Evolutionary conservation across 23 red algal species (phyloP), one percentile per base, ranked within the genome.

Genomic region (Gracilaria domingensis): DNA sequence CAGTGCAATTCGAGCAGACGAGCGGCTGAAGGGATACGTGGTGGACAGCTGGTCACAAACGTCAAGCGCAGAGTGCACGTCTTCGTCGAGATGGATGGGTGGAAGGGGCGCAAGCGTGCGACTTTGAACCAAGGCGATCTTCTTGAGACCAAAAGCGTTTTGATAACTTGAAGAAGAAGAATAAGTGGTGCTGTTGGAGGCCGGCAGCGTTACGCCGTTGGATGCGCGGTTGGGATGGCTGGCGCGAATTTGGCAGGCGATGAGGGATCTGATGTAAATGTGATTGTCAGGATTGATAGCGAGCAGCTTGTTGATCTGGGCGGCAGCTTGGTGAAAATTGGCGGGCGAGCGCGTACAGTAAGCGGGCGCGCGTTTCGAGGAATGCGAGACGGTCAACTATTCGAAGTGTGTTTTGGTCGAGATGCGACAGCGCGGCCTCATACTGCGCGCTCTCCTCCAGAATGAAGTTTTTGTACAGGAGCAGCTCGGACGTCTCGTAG

Each of bases 261-360:
- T 83, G 48, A 94, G 59, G 20, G 61, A 71, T 18, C 50, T 35
- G 37, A 87, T 79, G 48, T 97, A 97, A 38, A 85, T 66, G 40
- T 81, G 30, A 58, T 98, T 98, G 45, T 98, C 89, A 71, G 93
- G 91, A 83, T 98, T 98, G 50, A 93, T 33, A 30, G 81, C 79
- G 24, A 98, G 48, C 56, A 98, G 57, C 38, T 61, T 51, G 12
- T 64, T 40, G 28, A 83, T 53, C 16, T 66, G 44, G 40, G 26
- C 65, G 33, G 93, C 85, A 28, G 96, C 79, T 34, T 84, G 86
- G 35, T 90, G 83, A 53, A 69, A 83, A 17, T 80, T 56, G 29
- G 50, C 72, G 18, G 29, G 50, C 72, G 18, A 98, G 80, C n/a
- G 54, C 66, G 62, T 62, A 53, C 7, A 95, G 67, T 4, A 93